Percentiles rank a stretch among this genome's conserved stretches.
These are phyloP conservation scores for Backusella luteola DNA, from an alignment of 192 early-diverging fungal genomes.

Conservation along the genomic window DNA sequence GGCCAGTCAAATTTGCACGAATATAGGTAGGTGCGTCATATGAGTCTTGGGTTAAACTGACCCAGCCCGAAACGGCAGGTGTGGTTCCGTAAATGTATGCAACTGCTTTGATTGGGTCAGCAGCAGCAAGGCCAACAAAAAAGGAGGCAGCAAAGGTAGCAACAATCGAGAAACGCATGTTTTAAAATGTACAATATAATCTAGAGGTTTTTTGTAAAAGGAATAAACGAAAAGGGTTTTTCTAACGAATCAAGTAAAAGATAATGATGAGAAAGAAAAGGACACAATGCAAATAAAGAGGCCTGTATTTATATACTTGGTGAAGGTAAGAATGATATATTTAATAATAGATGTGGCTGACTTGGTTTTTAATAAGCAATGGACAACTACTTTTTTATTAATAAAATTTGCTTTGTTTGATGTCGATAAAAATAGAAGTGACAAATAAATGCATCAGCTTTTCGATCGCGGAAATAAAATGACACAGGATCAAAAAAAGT, in stretches of 20 bases:
- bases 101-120: not conserved
- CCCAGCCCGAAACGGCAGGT: conserved; percentile 58
- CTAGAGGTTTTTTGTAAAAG: not conserved
- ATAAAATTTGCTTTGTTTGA: not conserved
- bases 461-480: not conserved
- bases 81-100: not conserved
- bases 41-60: conserved; percentile 68
- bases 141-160: not conserved
- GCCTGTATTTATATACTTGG: not conserved
- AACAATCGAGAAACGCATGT: not conserved
- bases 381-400: not conserved
- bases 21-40: conserved; percentile 55
- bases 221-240: not conserved
- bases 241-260: not conserved
- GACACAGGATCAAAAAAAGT: not conserved
- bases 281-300: not conserved
- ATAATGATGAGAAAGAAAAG: not conserved
- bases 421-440: not conserved
- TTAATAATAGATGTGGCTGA: conserved; percentile 8
- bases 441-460: conserved; percentile 7
- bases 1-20: conserved; percentile 56
- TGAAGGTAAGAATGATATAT: not conserved
- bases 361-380: not conserved
- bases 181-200: not conserved
- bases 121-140: not conserved